Evolutionary conservation across 352 stramenopile species (phyloP).

Genomic region (Globisporangium sylvaticum): DNA sequence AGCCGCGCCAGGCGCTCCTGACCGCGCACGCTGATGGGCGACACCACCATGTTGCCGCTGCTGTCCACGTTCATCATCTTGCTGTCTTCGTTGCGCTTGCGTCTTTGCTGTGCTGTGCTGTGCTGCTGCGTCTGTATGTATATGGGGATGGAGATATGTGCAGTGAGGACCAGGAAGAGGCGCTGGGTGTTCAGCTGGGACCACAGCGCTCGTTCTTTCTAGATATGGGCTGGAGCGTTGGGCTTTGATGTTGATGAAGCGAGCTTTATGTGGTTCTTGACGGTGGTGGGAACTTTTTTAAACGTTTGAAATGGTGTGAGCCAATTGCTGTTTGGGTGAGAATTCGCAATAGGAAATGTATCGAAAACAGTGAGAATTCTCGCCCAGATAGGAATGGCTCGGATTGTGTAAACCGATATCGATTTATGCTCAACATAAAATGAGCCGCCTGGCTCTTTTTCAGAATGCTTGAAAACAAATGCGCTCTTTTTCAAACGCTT

Average conservation of each 20-base stretch:
- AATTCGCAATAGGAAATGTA: too few species aligned
- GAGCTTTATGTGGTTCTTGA: too few species aligned
- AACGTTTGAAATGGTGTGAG: too few species aligned
- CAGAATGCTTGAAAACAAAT: too few species aligned
- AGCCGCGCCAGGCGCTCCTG: slow-evolving; percentile 32
- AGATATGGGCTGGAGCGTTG: background rate
- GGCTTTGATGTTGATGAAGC: too few species aligned
- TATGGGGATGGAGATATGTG: background rate
- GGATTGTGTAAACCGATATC: too few species aligned
- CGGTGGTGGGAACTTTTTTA: too few species aligned
- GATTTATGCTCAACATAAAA: too few species aligned
- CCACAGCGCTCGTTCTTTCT: background rate
- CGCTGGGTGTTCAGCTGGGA: background rate
- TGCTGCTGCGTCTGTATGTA: background rate
- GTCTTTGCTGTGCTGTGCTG: background rate
- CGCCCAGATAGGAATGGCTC: too few species aligned
- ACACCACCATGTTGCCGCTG: slow-evolving; percentile 26
- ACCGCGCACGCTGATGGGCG: slow-evolving; percentile 40
- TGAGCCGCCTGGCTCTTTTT: too few species aligned
- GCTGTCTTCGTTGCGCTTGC: background rate
- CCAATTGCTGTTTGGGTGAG: too few species aligned
- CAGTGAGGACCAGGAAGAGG: background rate
- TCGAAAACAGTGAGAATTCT: too few species aligned
- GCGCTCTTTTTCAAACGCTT: background rate
- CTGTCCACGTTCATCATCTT: slow-evolving; percentile 13